Percentiles rank a stretch among this genome's conserved stretches.
These are phyloP conservation scores for Sporisorium sorghi DNA, from an alignment of 1,284 basidiomycete genomes.

Conservation along the genomic window DNA sequence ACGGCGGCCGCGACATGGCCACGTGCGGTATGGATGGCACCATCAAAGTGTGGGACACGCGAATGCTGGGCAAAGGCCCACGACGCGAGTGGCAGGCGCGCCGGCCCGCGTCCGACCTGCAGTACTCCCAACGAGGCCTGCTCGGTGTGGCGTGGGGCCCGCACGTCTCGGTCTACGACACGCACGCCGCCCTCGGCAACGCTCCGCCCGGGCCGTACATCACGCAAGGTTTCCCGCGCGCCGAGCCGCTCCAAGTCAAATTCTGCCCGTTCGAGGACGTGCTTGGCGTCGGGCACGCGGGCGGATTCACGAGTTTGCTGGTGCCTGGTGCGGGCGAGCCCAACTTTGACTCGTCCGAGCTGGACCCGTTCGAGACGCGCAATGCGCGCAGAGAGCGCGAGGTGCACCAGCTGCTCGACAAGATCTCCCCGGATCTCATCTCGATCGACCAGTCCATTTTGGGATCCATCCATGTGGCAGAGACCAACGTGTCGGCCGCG, in stretches of 20 bases:
- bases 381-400: slow-evolving; percentile 87
- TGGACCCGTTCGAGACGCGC: slow-evolving; percentile 92
- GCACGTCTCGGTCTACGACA: slow-evolving; percentile 77
- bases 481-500: slow-evolving; percentile 79
- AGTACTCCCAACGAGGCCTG: slow-evolving; percentile 78
- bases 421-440: slow-evolving; percentile 95
- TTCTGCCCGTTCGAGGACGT: slow-evolving; percentile 90
- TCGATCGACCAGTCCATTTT: slow-evolving; percentile 84
- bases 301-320: slow-evolving; percentile 84
- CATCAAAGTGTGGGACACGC: slow-evolving; percentile 94
- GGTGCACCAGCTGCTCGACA: slow-evolving; percentile 89
- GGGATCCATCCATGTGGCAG: slow-evolving; percentile 70
- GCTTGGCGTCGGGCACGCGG: slow-evolving; percentile 78
- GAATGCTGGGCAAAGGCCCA: slow-evolving; percentile 87
- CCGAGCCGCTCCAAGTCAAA: slow-evolving; percentile 78
- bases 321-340: slow-evolving; percentile 93
- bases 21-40: slow-evolving; percentile 87
- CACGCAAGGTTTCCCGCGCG: slow-evolving; percentile 60
- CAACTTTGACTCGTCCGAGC: slow-evolving; percentile 92
- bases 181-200: slow-evolving; percentile 44
- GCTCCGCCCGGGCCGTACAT: slow-evolving; percentile 73
- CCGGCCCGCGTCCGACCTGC: slow-evolving; percentile 68
- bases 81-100: slow-evolving; percentile 83
- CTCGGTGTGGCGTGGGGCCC: slow-evolving; percentile 83
- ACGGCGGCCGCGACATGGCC: slow-evolving; percentile 86